phyloP scores from a whole-genome alignment of 768 basidiomycete genomes.

The Podaxis sp. region DNA sequence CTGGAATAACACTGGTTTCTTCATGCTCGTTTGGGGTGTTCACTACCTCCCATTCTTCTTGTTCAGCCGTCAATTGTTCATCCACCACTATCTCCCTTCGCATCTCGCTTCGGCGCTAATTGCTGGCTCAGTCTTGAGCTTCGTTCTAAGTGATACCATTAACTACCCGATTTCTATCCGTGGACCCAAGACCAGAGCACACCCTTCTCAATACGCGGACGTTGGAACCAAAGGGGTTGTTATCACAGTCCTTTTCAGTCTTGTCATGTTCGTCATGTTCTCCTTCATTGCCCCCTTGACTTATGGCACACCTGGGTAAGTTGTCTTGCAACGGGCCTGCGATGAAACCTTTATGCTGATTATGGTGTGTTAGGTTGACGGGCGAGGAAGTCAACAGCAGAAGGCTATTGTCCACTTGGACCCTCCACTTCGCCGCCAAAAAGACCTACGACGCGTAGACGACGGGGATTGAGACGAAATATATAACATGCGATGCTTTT shows the following conservation, averaged over 20 bases:
- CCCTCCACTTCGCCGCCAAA: conserved; percentile 88
- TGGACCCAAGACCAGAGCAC: conserved; percentile 64
- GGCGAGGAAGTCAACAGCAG: conserved; percentile 84
- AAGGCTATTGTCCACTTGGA: conserved; percentile 87
- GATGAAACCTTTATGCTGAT: conserved; percentile 12
- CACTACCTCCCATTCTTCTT: conserved; percentile 98
- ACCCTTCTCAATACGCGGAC: conserved; percentile 63
- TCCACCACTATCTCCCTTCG: conserved; percentile 97
- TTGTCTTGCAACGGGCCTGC: conserved; percentile 18
- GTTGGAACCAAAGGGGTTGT: conserved; percentile 77
- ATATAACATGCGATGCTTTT: neutral
- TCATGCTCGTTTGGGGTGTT: conserved; percentile 90
- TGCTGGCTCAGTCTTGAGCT: conserved; percentile 90
- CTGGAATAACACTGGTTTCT: conserved; percentile 96
- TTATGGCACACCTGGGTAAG: conserved; percentile 95
- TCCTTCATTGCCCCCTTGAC: conserved; percentile 86
- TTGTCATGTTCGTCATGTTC: conserved; percentile 65
- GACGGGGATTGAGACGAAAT: conserved; percentile 8
- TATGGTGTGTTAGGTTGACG: conserved; percentile 56
- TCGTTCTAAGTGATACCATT: conserved; percentile 84
- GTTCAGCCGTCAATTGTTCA: conserved; percentile 94
- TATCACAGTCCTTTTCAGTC: conserved; percentile 54
- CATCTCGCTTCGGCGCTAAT: conserved; percentile 91
- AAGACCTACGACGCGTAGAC: conserved; percentile 42
- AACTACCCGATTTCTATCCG: conserved; percentile 85